Percentiles rank a stretch among this genome's conserved stretches.
phyloP scores from a whole-genome alignment of 805 yeast genomes.

The Starmerella floris region DNA sequence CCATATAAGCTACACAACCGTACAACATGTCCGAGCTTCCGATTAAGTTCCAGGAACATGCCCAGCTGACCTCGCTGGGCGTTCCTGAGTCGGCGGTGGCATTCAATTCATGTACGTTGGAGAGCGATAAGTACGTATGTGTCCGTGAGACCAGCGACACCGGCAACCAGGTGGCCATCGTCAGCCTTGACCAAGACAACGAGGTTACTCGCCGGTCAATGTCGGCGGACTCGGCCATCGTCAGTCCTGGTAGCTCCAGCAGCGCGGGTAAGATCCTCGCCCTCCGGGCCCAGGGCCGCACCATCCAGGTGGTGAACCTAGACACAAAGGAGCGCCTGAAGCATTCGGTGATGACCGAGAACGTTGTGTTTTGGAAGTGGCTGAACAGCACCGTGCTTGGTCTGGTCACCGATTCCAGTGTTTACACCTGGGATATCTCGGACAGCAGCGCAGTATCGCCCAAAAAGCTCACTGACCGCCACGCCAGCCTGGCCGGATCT shows the following conservation, averaged over 20 bases:
- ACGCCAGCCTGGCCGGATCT: constrained; percentile 55
- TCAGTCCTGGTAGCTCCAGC: constrained; percentile 55
- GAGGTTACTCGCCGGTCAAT: constrained; percentile 77
- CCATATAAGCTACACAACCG: background rate
- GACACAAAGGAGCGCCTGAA: constrained; percentile 78
- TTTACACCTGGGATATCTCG: constrained; percentile 72
- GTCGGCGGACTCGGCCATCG: constrained; percentile 94
- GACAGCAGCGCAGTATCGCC: constrained; percentile 76
- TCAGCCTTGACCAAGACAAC: constrained; percentile 69
- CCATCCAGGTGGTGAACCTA: constrained; percentile 80
- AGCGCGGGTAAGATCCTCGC: constrained; percentile 61
- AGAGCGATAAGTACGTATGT: constrained; percentile 82
- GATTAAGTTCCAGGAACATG: constrained; percentile 89
- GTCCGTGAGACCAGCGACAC: constrained; percentile 33
- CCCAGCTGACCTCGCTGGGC: constrained; percentile 75
- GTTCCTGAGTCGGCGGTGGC: constrained; percentile 75
- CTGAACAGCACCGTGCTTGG: constrained; percentile 59
- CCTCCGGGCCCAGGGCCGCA: constrained; percentile 89
- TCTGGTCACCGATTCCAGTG: constrained; percentile 61
- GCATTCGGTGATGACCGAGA: constrained; percentile 72
- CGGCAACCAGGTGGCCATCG: constrained; percentile 75
- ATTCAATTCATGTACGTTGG: constrained; percentile 86
- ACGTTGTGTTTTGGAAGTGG: constrained; percentile 96
- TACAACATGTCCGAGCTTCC: constrained; percentile 52
- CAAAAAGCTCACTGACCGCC: constrained; percentile 64